phyloP scores from a whole-genome alignment of 306 rosid species.

The Nissolia schottii region DNA sequence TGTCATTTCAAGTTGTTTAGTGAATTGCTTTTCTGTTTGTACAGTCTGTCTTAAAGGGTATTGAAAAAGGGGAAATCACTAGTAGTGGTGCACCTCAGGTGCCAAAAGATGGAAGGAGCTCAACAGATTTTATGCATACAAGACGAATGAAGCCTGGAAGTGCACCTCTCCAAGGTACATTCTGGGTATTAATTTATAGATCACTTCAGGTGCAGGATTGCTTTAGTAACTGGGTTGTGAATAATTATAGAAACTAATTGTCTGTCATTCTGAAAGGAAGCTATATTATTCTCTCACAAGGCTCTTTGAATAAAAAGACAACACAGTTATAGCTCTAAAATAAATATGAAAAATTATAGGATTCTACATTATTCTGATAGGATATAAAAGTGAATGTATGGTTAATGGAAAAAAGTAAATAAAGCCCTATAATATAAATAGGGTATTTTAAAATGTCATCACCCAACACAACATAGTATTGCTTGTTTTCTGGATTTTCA shows the following conservation, averaged over 20 bases:
- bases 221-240: constrained; percentile 22
- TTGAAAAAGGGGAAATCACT: constrained; percentile 83
- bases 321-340: constrained; percentile 17
- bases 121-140: constrained; percentile 53
- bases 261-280: constrained; percentile 26
- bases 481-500: not conserved
- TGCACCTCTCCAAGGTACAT: constrained; percentile 31
- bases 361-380: constrained; percentile 27
- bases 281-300: constrained; percentile 18
- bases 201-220: constrained; percentile 11
- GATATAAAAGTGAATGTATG: constrained; percentile 32
- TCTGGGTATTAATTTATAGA: not conserved
- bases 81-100: constrained; percentile 90
- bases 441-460: not conserved
- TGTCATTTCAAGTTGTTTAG: constrained; percentile 27
- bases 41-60: constrained; percentile 75
- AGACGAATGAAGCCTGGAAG: constrained; percentile 73
- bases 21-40: constrained; percentile 22
- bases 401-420: not conserved
- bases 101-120: constrained; percentile 64
- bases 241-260: not conserved
- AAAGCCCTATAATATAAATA: not conserved
- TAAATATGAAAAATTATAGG: constrained; percentile 23
- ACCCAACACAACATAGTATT: not conserved
- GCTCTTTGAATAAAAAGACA: constrained; percentile 29